These are phyloP conservation scores for Ophiostoma fasciatum DNA, from an alignment of 2,329 filamentous ascomycete genomes.

Conservation along the genomic window DNA sequence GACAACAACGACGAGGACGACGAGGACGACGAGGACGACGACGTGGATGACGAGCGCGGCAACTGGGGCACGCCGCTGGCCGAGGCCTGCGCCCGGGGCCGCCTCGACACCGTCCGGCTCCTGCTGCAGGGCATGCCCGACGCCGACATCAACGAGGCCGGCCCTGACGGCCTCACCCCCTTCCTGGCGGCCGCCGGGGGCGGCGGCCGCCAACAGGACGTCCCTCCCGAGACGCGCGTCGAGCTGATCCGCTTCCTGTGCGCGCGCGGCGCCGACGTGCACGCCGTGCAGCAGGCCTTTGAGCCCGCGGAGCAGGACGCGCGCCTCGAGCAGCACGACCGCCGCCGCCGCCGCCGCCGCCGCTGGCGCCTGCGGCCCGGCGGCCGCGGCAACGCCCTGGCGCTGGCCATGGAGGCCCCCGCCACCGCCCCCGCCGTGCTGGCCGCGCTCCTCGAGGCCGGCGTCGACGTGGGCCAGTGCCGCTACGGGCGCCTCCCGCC, in stretches of 20 bases:
- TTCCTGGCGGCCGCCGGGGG: background rate
- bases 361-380: background rate
- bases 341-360: background rate
- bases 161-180: background rate
- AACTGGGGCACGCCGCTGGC: slow-evolving; percentile 3
- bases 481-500: background rate
- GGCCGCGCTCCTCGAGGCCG: slow-evolving; percentile 1
- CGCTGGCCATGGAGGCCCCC: background rate
- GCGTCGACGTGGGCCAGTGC: slow-evolving; percentile 1
- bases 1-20: background rate
- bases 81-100: background rate
- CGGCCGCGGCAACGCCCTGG: slow-evolving; percentile 3
- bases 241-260: background rate
- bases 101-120: slow-evolving; percentile 1
- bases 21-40: background rate
- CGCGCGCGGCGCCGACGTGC: background rate
- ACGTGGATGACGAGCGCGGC: background rate
- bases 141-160: slow-evolving; percentile 1
- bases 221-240: background rate
- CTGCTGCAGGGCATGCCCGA: slow-evolving; percentile 2
- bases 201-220: background rate
- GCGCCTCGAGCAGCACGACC: too few species aligned
- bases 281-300: background rate
- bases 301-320: too few species aligned
- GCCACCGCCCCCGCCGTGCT: background rate